Evolutionary conservation across 306 rosid species (phyloP).

Genomic region (Lathyrus aphaca): DNA sequence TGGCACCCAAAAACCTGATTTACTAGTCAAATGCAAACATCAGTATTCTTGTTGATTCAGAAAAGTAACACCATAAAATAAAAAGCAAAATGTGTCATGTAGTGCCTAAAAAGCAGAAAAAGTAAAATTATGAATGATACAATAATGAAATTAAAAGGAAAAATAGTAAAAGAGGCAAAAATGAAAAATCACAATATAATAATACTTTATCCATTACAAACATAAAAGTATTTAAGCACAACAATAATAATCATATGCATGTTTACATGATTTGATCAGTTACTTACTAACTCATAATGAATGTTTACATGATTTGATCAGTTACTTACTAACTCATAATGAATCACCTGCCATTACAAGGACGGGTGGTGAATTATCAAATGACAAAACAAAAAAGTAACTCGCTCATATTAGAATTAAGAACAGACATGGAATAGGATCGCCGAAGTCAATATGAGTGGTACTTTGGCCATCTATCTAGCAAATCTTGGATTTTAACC

Average conservation of each 20-base stretch:
- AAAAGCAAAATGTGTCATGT: slow-evolving; percentile 23
- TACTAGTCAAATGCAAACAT: slow-evolving; percentile 52
- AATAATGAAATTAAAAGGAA: slow-evolving; percentile 24
- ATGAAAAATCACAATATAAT: slow-evolving; percentile 12
- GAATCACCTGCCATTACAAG: slow-evolving; percentile 2
- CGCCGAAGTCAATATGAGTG: not conserved
- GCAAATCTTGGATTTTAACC: not conserved
- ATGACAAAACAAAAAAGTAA: slow-evolving; percentile 17
- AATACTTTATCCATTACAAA: not conserved
- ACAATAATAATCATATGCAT: slow-evolving; percentile 29
- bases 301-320: slow-evolving; percentile 19
- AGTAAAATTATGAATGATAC: not conserved
- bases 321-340: slow-evolving; percentile 28
- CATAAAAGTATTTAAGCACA: slow-evolving; percentile 19
- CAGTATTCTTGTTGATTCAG: slow-evolving; percentile 31
- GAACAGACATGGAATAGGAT: not conserved
- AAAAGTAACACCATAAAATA: slow-evolving; percentile 27
- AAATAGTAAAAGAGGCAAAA: not conserved
- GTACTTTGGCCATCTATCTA: slow-evolving; percentile 11
- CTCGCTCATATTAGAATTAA: slow-evolving; percentile 1
- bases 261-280: slow-evolving; percentile 18
- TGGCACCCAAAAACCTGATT: slow-evolving; percentile 97
- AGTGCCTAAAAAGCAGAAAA: slow-evolving; percentile 34
- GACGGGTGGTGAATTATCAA: slow-evolving; percentile 3
- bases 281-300: slow-evolving; percentile 30